Conservation (phyloP, 148 eudicot genomes). For the Tetragonia tetragonoides region DNA sequence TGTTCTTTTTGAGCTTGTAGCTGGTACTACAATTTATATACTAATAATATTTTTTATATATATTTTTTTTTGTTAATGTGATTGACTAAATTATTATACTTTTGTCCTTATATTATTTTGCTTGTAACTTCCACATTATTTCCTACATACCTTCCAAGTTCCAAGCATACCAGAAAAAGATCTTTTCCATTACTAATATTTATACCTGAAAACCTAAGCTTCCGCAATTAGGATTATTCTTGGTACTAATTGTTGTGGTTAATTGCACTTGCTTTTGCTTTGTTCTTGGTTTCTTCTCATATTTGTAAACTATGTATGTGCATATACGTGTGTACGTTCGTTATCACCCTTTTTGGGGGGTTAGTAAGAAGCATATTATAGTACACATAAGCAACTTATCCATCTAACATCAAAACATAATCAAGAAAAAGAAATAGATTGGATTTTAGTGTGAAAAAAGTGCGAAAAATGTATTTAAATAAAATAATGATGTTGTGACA, state of each 20-base stretch:
- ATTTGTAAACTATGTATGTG: slow-evolving; percentile 15
- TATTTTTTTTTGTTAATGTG: no score
- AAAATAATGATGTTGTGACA: no score
- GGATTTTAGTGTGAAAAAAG: background rate
- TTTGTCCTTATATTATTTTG: slow-evolving; percentile 18
- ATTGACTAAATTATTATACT: background rate
- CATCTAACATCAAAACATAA: background rate
- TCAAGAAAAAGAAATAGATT: background rate
- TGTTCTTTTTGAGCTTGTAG: slow-evolving; percentile 9
- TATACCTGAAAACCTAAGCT: slow-evolving; percentile 21
- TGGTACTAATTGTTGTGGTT: slow-evolving; percentile 6
- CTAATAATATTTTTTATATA: no score
- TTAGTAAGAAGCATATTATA: background rate
- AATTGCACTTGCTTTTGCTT: slow-evolving; percentile 25
- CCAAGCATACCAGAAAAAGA: slow-evolving; percentile 25
- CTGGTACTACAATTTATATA: background rate
- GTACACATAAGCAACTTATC: background rate
- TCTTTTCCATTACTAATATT: background rate
- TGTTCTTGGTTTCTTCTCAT: slow-evolving; percentile 17
- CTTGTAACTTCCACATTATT: slow-evolving; percentile 17
- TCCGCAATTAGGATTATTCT: slow-evolving; percentile 14
- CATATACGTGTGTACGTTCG: background rate
- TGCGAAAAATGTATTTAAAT: no score
- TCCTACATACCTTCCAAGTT: slow-evolving; percentile 19
- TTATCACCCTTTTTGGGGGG: background rate